Base-by-base conservation (phyloP, 2,329 filamentous ascomycete species). In the Cladobotryum mycophilum region DNA sequence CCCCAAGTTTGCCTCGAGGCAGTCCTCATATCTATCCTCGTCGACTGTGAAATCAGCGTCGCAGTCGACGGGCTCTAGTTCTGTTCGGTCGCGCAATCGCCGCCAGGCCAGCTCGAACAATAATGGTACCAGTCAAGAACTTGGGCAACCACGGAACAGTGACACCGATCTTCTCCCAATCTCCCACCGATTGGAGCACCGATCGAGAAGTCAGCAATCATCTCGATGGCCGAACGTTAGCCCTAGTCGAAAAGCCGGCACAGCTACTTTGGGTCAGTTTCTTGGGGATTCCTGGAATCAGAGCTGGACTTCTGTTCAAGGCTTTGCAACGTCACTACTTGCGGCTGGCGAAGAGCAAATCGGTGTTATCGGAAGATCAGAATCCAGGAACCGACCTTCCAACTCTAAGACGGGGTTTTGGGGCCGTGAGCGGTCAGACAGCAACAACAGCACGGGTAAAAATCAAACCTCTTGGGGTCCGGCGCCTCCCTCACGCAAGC, bases 281-380 rank as follows among this genome's bases (percentile, higher is more conserved):
- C 64, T 80, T 9, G 76, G 74, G 48, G 72, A 76, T 42, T 74
- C 77, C 2, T 78, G 76, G 70, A 66, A 72, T 2, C 72, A 78
- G 33, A 75, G 72, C 59, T 82, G 79, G 79, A 69, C 74, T 3
- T 78, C 78, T 5, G 73, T 82, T 3, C 75, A 79, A 52, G 76
- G 74, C 36, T 70, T 82, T 47, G 76, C 79, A 5, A 70, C 75
- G 2, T 75, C 74, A 14, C 58, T 70, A 15, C 56, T 70, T n/a
- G 61, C 63, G 4, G 57, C 59, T 11, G 58, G 61, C n/a, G 57
- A 61, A 36, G 59, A 56, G 36, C 45, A 47, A 15, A 48, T 49
- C 12, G 56, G 54, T 36, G 33, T 51, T 17, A 45, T 49, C 30
- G 22, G 20, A 17, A 57, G 54, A 33, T 59, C 61, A 7, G 62